Conservation (phyloP, 805 yeast genomes). For the Tetrapisispora iriomotensis region DNA sequence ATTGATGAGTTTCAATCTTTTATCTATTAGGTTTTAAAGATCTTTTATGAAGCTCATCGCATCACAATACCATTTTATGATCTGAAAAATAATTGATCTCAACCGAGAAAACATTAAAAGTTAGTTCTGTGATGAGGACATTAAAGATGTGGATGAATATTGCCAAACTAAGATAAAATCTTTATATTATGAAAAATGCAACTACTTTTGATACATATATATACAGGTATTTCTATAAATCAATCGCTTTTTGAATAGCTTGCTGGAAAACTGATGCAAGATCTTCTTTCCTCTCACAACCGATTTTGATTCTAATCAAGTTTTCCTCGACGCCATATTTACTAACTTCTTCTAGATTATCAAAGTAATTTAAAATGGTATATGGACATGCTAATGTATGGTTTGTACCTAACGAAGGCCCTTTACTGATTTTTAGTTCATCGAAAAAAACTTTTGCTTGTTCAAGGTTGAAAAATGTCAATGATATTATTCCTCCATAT, state of each 20-base stretch:
- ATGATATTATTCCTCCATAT: constrained; percentile 77
- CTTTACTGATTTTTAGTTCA: constrained; percentile 42
- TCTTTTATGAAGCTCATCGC: constrained; percentile 2
- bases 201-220: neutral
- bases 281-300: constrained; percentile 63
- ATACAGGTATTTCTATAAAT: neutral
- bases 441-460: constrained; percentile 71
- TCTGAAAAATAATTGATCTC: too few species aligned
- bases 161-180: too few species aligned
- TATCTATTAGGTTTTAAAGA: too few species aligned
- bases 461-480: constrained; percentile 53
- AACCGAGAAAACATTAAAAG: too few species aligned
- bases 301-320: constrained; percentile 73
- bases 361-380: constrained; percentile 75
- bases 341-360: constrained; percentile 68
- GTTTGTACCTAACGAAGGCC: constrained; percentile 86
- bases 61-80: neutral
- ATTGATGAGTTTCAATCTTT: too few species aligned
- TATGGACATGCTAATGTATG: constrained; percentile 80
- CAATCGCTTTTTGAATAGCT: constrained; percentile 37
- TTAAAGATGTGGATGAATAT: too few species aligned
- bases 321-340: constrained; percentile 76
- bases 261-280: constrained; percentile 40
- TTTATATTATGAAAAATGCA: neutral
- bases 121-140: too few species aligned